Evolutionary conservation across 2,329 filamentous ascomycete genomes (phyloP), one percentile per base, ranked within the genome.

Genomic region (Ceratocystis destructans): DNA sequence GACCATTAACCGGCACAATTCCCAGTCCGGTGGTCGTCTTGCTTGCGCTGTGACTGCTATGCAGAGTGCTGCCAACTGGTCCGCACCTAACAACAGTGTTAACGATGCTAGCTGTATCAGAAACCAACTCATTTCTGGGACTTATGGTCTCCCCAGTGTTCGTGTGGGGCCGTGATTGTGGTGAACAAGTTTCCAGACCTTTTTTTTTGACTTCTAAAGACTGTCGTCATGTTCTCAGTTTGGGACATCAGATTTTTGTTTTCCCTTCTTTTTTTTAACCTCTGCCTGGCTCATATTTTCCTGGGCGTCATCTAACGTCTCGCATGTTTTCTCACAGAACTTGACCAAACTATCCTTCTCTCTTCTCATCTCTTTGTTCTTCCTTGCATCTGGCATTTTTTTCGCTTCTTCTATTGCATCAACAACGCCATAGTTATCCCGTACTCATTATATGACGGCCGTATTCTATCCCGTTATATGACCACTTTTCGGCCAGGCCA

Each of bases 1-100:
- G 75, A 89, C 86, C 71, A 78, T 99, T 57, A 80, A 85, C 31
- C 90, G 90, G 73, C 94, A 99, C 77, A 93, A 97, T 73, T 86
- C 94, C 70, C 85, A 87, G 70, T 93, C 90, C 4, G 87, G 87
- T 53, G 91, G 90, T 31, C 88, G 89, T 72, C 82, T 99, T 75
- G 85, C 87, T 69, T 83, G 85, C 55, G 94, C 92, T 45, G 85
- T 96, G 69, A 83, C 87, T 65, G 88, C 91, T 72, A 83, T 97
- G 76, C 82, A 84, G 17, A 80, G 80, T 46, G 87, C 86, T 69
- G 79, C 96, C 33, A 88, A 87, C 53, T 96, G 91, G 89, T 37
- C 70, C 66, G 61, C 69, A 33, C 63, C 73, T 41, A 44, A n/a
- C 33, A 59, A 28, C 25, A 55, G 31, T 25, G 63, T 33, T 20